These are phyloP conservation scores for Daldinia sp. DNA, from an alignment of 2,329 filamentous ascomycete genomes.

Conservation along the genomic window DNA sequence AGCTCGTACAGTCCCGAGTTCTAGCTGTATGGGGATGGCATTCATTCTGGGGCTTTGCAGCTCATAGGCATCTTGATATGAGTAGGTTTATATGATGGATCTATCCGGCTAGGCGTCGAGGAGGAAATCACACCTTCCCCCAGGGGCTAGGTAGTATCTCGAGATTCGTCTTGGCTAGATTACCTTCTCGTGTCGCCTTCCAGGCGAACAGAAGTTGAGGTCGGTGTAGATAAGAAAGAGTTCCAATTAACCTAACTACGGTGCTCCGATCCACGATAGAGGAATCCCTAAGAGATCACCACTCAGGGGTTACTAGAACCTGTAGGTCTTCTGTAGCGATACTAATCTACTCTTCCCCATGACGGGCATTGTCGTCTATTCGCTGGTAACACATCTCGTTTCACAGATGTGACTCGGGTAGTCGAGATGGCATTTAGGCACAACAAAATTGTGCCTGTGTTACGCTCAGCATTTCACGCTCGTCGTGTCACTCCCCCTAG, in stretches of 20 bases:
- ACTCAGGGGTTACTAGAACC: not conserved
- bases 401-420: conserved; percentile 25
- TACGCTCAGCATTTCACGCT: conserved; percentile 3
- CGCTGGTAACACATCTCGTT: conserved; percentile 31
- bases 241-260: not conserved
- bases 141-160: conserved; percentile 31
- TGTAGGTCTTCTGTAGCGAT: conserved; percentile 12
- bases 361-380: conserved; percentile 19
- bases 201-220: not conserved
- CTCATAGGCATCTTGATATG: conserved; percentile 6
- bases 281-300: not conserved
- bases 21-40: not conserved
- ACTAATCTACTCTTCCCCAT: conserved; percentile 14
- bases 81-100: not conserved
- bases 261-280: conserved; percentile 4
- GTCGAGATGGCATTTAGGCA: conserved; percentile 23
- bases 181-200: conserved; percentile 7
- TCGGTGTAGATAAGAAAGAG: not conserved
- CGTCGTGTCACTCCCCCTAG: not conserved
- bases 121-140: conserved; percentile 31
- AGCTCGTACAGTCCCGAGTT: conserved; percentile 1
- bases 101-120: not conserved
- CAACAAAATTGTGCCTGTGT: not conserved
- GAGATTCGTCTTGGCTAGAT: conserved; percentile 17
- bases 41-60: conserved; percentile 4